These are phyloP conservation scores for Salix viminalis DNA, from an alignment of 345 rosid genomes.

Conservation along the genomic window DNA sequence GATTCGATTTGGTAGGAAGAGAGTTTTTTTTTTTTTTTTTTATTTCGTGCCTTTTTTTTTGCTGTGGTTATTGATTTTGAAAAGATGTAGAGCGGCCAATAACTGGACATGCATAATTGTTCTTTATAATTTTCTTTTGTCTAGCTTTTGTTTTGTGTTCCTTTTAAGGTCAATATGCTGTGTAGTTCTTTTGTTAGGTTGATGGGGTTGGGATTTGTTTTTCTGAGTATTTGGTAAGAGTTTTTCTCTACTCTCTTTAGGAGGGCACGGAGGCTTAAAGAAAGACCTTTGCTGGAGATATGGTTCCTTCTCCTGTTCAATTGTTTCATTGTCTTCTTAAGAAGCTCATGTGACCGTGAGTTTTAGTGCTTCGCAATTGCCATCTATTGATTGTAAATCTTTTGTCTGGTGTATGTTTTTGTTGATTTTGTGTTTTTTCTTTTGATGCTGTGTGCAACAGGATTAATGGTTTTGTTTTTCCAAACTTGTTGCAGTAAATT, in stretches of 20 bases:
- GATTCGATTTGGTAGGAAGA: background rate
- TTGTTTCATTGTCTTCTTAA: background rate
- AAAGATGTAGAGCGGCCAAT: background rate
- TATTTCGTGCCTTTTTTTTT: background rate
- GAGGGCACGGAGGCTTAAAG: no score
- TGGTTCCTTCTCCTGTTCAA: background rate
- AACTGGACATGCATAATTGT: background rate
- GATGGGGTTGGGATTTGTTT: background rate
- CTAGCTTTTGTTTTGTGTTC: background rate
- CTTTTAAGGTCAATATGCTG: background rate
- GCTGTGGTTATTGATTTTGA: background rate
- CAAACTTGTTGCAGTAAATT: conserved; percentile 30
- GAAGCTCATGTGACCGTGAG: background rate
- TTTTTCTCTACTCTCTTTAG: background rate
- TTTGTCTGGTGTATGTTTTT: background rate
- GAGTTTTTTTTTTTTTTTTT: background rate
- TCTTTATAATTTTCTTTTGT: background rate
- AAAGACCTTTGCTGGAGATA: background rate
- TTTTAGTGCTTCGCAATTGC: background rate
- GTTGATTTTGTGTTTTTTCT: background rate
- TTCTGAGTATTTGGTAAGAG: background rate
- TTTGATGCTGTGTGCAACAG: background rate
- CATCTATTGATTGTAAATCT: background rate
- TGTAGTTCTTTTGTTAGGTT: background rate
- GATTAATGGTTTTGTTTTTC: background rate